Percentiles rank a stretch among this genome's conserved stretches.
These are phyloP conservation scores for Paecilomyces niveus DNA, from an alignment of 2,329 filamentous ascomycete genomes.

Conservation along the genomic window DNA sequence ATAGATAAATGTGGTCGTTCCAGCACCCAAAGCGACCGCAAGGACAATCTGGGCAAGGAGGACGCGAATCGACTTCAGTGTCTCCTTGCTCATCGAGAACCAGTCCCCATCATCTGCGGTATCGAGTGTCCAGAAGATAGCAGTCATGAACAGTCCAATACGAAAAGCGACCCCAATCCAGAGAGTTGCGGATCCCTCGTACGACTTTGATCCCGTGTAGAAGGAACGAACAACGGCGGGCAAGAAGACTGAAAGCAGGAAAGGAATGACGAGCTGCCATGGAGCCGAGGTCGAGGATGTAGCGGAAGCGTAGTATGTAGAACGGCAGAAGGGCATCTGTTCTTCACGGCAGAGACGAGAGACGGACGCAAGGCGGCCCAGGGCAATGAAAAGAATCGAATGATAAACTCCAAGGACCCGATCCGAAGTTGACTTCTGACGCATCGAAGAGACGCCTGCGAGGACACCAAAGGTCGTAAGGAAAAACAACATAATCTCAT, in stretches of 20 bases:
- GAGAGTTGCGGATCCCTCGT: constrained; percentile 73
- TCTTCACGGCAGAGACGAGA: constrained; percentile 94
- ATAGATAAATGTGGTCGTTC: constrained; percentile 78
- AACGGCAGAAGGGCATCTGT: constrained; percentile 94
- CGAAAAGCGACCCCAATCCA: constrained; percentile 82
- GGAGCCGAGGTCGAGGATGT: constrained; percentile 86
- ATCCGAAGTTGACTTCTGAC: constrained; percentile 60
- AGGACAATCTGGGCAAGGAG: constrained; percentile 74
- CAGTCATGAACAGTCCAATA: constrained; percentile 64
- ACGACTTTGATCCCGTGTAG: constrained; percentile 74
- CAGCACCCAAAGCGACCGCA: constrained; percentile 72
- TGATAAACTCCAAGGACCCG: constrained; percentile 75
- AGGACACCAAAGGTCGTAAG: constrained; percentile 77
- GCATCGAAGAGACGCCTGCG: constrained; percentile 67
- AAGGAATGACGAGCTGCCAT: constrained; percentile 81
- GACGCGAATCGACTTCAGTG: constrained; percentile 66
- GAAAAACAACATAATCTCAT: constrained; percentile 88
- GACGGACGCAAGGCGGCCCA: constrained; percentile 74
- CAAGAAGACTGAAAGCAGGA: constrained; percentile 62
- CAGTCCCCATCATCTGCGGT: constrained; percentile 77
- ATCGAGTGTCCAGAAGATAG: constrained; percentile 82
- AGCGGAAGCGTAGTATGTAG: constrained; percentile 89
- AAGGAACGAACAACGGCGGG: constrained; percentile 78
- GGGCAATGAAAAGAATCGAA: constrained; percentile 70
- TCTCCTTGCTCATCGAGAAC: constrained; percentile 57